Conservation (phyloP, 768 basidiomycete species). For the Boletus patriciae region DNA sequence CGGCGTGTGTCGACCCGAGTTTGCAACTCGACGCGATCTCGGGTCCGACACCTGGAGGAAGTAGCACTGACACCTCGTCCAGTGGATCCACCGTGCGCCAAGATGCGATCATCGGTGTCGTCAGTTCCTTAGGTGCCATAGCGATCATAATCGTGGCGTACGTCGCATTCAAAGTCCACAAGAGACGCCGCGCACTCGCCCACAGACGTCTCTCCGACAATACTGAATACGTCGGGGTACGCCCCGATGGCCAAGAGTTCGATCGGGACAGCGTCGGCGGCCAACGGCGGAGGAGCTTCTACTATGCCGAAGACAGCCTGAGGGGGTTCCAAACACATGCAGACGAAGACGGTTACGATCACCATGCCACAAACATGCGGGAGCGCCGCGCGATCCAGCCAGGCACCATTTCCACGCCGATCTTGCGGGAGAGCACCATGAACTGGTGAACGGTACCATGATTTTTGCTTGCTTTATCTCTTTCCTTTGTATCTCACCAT, state of each 20-base stretch:
- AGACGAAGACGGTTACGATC: constrained; percentile 40
- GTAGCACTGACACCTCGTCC: constrained; percentile 16
- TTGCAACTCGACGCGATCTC: constrained; percentile 55
- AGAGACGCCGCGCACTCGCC: constrained; percentile 63
- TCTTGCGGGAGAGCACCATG: constrained; percentile 79
- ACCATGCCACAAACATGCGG: constrained; percentile 40
- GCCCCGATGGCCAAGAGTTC: constrained; percentile 69
- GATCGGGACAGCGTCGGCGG: constrained; percentile 76
- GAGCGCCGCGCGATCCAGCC: constrained; percentile 61
- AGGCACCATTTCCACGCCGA: constrained; percentile 70
- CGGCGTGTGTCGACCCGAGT: constrained; percentile 66
- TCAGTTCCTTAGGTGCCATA: constrained; percentile 76
- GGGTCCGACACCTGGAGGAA: constrained; percentile 35
- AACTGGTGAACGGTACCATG: constrained; percentile 58
- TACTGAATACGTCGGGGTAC: constrained; percentile 37
- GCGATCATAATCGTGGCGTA: constrained; percentile 70
- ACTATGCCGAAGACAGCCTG: constrained; percentile 83
- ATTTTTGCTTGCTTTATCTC: background rate
- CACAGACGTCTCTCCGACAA: constrained; percentile 73
- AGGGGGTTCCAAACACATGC: constrained; percentile 50
- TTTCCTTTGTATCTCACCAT: background rate
- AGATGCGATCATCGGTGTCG: constrained; percentile 91
- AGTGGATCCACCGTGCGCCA: constrained; percentile 48
- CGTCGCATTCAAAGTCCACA: constrained; percentile 68
- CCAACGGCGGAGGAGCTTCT: constrained; percentile 74